A percentile compares a stretch with the other conserved stretches of the same genome.
phyloP scores from a whole-genome alignment of 495 filamentous ascomycete species.

The Aspergillus funiculosus region DNA sequence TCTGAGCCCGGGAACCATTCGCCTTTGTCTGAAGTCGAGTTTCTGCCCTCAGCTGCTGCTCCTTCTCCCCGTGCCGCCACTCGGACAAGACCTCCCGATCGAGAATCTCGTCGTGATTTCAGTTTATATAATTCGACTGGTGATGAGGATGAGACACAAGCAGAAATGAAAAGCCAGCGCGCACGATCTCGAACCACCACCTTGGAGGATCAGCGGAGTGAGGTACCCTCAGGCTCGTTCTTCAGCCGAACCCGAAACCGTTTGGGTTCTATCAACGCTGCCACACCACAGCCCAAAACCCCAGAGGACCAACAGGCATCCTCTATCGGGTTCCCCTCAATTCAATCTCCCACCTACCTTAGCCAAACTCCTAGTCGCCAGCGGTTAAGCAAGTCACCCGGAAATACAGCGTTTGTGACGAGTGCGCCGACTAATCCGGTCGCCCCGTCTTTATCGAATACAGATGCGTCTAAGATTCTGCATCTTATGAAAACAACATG shows the following conservation, averaged over 20 bases:
- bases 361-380: constrained; percentile 34
- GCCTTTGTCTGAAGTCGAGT: constrained; percentile 37
- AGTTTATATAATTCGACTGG: constrained; percentile 26
- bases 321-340: constrained; percentile 49
- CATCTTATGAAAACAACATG: constrained; percentile 54
- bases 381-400: constrained; percentile 40
- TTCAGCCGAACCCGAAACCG: constrained; percentile 35
- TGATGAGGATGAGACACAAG: constrained; percentile 32
- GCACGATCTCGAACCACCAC: constrained; percentile 47
- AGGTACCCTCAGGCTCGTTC: constrained; percentile 34
- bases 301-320: constrained; percentile 29
- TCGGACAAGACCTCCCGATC: constrained; percentile 30
- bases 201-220: constrained; percentile 43
- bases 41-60: constrained; percentile 32
- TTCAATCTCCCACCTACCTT: constrained; percentile 39
- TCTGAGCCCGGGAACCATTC: constrained; percentile 32
- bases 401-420: constrained; percentile 26
- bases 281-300: constrained; percentile 31
- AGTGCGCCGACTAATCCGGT: constrained; percentile 30
- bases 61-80: constrained; percentile 40
- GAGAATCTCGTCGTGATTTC: constrained; percentile 27
- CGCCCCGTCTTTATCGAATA: constrained; percentile 47
- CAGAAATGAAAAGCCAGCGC: constrained; percentile 33
- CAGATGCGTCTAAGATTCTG: constrained; percentile 48
- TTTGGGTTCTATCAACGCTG: constrained; percentile 41